Conservation (phyloP, 441 rosid species). For the Croton setiger region DNA sequence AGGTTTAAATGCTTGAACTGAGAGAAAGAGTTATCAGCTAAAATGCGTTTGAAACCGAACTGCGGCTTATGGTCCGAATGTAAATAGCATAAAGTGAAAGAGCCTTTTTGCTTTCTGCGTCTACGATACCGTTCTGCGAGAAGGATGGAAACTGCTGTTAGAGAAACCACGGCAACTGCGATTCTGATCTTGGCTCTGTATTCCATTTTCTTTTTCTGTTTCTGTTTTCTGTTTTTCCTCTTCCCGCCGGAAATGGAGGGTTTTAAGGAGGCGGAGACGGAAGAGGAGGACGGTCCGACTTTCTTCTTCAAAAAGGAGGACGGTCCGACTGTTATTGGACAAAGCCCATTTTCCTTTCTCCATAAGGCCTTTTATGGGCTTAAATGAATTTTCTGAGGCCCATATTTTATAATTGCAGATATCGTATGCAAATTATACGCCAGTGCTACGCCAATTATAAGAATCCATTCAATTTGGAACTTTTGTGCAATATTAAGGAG, state of each 20-base stretch:
- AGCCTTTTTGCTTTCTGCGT: constrained; percentile 37
- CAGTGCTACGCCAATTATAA: constrained; percentile 15
- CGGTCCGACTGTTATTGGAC: too few species aligned
- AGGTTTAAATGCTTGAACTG: constrained; percentile 63
- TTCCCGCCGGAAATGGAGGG: background rate
- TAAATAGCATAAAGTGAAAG: constrained; percentile 47
- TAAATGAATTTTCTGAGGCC: background rate
- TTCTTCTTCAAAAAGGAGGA: too few species aligned
- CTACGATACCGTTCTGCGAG: constrained; percentile 37
- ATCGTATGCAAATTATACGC: background rate
- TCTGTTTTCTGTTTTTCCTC: background rate
- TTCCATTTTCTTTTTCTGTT: constrained; percentile 23
- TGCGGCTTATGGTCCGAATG: constrained; percentile 68
- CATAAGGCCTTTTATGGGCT: background rate
- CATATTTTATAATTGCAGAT: background rate
- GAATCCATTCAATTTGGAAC: constrained; percentile 44
- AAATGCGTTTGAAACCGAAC: constrained; percentile 61
- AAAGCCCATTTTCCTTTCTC: background rate
- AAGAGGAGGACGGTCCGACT: constrained; percentile 1
- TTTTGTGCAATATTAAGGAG: constrained; percentile 33
- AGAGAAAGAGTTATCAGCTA: constrained; percentile 81
- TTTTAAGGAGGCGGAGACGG: background rate
- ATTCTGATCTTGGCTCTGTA: constrained; percentile 36
- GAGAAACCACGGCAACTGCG: constrained; percentile 41
- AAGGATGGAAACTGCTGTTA: constrained; percentile 26